Conservation (phyloP, 2,329 filamentous ascomycete species). For the Dothistroma septosporum region DNA sequence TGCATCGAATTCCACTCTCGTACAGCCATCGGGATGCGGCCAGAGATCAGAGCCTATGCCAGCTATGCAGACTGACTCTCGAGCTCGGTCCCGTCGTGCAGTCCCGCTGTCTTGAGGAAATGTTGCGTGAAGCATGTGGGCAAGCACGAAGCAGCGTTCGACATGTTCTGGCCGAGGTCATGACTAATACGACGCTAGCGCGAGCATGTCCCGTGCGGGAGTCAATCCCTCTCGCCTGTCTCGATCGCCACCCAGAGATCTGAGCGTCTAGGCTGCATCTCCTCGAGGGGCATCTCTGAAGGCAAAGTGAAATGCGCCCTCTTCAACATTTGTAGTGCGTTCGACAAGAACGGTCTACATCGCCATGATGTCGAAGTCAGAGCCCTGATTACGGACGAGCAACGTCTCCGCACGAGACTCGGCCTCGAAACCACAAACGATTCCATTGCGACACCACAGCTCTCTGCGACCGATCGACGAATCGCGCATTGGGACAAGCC, state of each 20-base stretch:
- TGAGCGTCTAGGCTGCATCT: background rate
- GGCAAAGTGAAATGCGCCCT: background rate
- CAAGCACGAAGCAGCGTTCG: too few species aligned
- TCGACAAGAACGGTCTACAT: background rate
- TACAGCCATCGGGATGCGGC: too few species aligned
- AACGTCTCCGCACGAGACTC: too few species aligned
- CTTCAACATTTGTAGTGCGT: background rate
- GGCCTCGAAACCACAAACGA: background rate
- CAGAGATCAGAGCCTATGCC: too few species aligned
- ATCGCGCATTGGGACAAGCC: background rate
- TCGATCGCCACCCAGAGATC: background rate
- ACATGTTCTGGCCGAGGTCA: background rate
- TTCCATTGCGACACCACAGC: background rate
- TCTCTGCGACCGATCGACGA: background rate
- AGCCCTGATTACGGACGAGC: background rate
- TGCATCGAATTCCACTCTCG: too few species aligned
- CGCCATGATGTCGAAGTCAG: background rate
- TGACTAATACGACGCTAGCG: background rate
- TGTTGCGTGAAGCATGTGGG: too few species aligned
- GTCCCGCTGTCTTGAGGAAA: too few species aligned
- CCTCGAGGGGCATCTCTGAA: background rate
- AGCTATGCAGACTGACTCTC: too few species aligned
- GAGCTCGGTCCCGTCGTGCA: too few species aligned
- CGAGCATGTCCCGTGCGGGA: background rate
- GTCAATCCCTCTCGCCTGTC: background rate